These are phyloP conservation scores for Leccinum olivaceopallidum DNA, from an alignment of 768 basidiomycete species.

Conservation along the genomic window DNA sequence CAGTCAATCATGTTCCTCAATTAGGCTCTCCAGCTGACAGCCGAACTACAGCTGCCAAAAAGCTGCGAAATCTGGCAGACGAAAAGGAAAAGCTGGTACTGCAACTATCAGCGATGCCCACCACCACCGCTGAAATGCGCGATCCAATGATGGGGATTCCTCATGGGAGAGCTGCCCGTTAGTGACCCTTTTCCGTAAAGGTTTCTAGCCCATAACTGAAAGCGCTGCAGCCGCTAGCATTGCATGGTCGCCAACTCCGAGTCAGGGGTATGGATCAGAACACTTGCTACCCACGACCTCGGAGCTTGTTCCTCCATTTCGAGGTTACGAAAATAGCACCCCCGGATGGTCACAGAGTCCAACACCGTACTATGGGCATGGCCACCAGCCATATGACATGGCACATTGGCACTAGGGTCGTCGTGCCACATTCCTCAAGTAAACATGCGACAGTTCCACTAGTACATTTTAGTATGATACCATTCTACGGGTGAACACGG, in stretches of 20 bases:
- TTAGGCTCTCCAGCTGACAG: conserved; percentile 3
- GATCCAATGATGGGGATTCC: neutral
- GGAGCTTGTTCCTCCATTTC: conserved; percentile 4
- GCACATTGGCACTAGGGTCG: neutral
- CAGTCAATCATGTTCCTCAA: neutral
- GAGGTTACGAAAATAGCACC: conserved; percentile 2
- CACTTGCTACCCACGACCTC: conserved; percentile 3
- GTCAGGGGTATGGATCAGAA: conserved; percentile 6
- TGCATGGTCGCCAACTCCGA: conserved; percentile 7
- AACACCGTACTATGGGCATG: conserved; percentile 2
- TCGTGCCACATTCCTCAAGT: conserved; percentile 1
- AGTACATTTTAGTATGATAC: conserved; percentile 3
- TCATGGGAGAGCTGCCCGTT: conserved; percentile 6
- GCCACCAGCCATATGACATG: conserved; percentile 10
- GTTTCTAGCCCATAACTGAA: conserved; percentile 11
- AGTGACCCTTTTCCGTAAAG: conserved; percentile 6
- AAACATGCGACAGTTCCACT: conserved; percentile 5
- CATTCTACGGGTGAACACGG: neutral
- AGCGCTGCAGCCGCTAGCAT: conserved; percentile 1
- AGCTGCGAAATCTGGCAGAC: conserved; percentile 39
- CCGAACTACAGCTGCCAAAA: conserved; percentile 44
- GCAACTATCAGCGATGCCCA: conserved; percentile 16
- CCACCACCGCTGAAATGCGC: neutral
- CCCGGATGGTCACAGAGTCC: conserved; percentile 12
- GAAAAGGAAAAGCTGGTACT: conserved; percentile 24